Percentiles rank a stretch among this genome's conserved stretches.
These are phyloP conservation scores for Erodium maritimum DNA, from an alignment of 345 rosid species.

Conservation along the genomic window DNA sequence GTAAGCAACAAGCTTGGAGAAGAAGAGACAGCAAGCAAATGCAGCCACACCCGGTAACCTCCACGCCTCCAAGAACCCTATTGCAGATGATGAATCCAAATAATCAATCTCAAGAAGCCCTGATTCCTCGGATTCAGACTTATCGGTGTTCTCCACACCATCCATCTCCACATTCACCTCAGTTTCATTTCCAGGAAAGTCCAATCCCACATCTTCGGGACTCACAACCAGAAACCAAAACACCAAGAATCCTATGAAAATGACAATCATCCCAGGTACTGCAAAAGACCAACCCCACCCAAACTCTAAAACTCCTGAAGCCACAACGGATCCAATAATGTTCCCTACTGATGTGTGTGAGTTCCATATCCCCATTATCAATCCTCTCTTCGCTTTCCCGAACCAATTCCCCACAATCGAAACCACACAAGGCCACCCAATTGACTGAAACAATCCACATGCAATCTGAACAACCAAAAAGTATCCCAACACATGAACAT, in stretches of 20 bases:
- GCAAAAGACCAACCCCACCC: conserved; percentile 99
- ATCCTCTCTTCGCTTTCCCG: conserved; percentile 81
- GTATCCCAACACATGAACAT: conserved; percentile 44
- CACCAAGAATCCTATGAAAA: conserved; percentile 47
- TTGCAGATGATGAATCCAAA: conserved; percentile 33
- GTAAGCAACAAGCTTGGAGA: conserved; percentile 89
- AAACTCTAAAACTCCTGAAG: conserved; percentile 60
- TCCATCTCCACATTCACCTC: conserved; percentile 37
- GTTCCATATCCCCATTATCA: conserved; percentile 89
- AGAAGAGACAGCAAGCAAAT: conserved; percentile 77
- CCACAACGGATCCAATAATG: conserved; percentile 65
- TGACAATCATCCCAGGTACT: conserved; percentile 59
- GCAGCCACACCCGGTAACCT: conserved; percentile 81
- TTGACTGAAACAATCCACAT: conserved; percentile 84
- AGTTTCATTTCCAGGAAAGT: conserved; percentile 29
- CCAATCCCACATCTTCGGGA: conserved; percentile 64
- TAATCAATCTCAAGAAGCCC: conserved; percentile 25
- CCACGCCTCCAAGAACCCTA: conserved; percentile 85
- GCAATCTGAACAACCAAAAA: conserved; percentile 56
- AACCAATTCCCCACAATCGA: conserved; percentile 87
- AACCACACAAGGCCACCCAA: conserved; percentile 98
- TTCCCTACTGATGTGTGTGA: conserved; percentile 87
- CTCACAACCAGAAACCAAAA: conserved; percentile 55
- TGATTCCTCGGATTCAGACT: conserved; percentile 46
- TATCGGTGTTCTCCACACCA: conserved; percentile 23